Conservation (phyloP, 306 rosid species). For the Prunus armeniaca region DNA sequence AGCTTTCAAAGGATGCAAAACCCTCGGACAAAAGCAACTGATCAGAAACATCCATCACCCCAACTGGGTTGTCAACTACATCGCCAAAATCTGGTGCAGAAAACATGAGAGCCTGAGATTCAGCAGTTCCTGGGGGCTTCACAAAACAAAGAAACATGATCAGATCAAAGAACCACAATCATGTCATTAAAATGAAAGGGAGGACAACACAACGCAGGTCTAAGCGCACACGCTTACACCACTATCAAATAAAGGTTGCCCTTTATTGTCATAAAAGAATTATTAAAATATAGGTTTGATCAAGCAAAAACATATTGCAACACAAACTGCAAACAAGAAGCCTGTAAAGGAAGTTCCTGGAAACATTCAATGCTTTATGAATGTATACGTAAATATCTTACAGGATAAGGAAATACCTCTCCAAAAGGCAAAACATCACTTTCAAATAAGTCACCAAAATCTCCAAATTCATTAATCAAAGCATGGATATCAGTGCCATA, state of each 20-base stretch:
- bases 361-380: neutral
- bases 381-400: neutral
- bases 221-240: neutral
- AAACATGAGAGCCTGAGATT: conserved; percentile 76
- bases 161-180: conserved; percentile 17
- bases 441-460: conserved; percentile 91
- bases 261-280: neutral
- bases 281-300: neutral
- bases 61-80: conserved; percentile 76
- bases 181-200: neutral
- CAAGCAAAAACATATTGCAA: neutral
- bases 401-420: conserved; percentile 58
- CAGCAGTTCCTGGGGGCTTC: conserved; percentile 99
- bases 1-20: conserved; percentile 76
- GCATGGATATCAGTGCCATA: conserved; percentile 85
- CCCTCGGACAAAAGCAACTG: conserved; percentile 69
- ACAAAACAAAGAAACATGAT: conserved; percentile 39
- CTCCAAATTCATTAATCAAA: conserved; percentile 89
- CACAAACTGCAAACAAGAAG: neutral
- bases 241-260: neutral
- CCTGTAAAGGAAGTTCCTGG: neutral
- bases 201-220: neutral
- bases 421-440: conserved; percentile 85
- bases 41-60: conserved; percentile 69
- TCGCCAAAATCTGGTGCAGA: conserved; percentile 78